phyloP scores from a whole-genome alignment of 495 filamentous ascomycete genomes.

The Beverwykella pulmonaria region DNA sequence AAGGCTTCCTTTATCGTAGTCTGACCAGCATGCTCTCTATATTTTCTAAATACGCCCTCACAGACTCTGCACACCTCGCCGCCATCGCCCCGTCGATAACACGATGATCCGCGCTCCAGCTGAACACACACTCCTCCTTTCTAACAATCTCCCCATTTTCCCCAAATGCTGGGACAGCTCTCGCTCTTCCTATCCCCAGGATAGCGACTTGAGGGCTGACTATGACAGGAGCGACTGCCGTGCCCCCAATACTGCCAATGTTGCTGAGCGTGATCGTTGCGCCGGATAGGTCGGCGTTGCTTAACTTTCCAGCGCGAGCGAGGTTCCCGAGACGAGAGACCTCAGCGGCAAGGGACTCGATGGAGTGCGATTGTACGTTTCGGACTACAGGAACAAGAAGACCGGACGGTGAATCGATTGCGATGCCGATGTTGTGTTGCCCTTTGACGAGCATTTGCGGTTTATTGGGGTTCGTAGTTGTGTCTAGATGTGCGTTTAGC shows the following conservation, averaged over 20 bases:
- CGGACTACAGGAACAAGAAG: conserved; percentile 94
- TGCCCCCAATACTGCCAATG: conserved; percentile 95
- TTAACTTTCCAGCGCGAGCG: conserved; percentile 73
- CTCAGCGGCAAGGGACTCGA: conserved; percentile 76
- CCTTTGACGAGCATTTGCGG: conserved; percentile 71
- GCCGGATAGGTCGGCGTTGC: conserved; percentile 73
- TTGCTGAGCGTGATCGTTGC: conserved; percentile 96
- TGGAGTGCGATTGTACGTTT: conserved; percentile 72
- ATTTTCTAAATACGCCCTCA: conserved; percentile 76
- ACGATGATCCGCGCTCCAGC: conserved; percentile 96
- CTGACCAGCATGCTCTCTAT: conserved; percentile 77
- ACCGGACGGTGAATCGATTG: conserved; percentile 89
- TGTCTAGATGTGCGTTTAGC: conserved; percentile 82
- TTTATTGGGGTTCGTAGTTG: conserved; percentile 55
- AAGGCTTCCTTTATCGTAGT: background rate
- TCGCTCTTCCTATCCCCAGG: conserved; percentile 81
- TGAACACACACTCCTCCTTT: conserved; percentile 78
- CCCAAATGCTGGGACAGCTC: conserved; percentile 70
- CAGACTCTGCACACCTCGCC: conserved; percentile 81
- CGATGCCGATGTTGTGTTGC: conserved; percentile 93
- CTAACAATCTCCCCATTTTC: conserved; percentile 58
- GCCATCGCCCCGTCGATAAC: conserved; percentile 93
- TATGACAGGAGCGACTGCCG: conserved; percentile 88
- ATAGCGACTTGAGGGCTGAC: conserved; percentile 88
- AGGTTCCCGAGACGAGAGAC: conserved; percentile 70